Evolutionary conservation across 169 alveolate species (phyloP), one percentile per base, ranked within the genome.

Genomic region (Eimeria necatrix): DNA sequence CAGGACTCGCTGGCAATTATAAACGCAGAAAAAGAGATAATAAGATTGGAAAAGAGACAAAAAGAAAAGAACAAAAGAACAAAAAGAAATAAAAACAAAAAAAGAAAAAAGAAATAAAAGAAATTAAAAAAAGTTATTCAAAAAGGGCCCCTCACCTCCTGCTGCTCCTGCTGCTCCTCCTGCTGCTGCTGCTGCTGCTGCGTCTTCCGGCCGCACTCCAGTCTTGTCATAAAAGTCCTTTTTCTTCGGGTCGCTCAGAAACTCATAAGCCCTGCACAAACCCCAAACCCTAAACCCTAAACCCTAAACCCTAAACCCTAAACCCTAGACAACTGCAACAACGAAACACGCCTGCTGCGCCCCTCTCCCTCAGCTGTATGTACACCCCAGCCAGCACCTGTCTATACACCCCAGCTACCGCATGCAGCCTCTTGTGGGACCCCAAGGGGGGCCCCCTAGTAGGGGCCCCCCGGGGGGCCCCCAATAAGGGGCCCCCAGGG

Each of bases 181-280:
- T 18, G n/a, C 9, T 51, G 88, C 70, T 41, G 68, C 88, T 78
- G 88, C 68, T 78, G 70, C 88, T 14, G 68, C 61, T 49, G 10
- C 32, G 56, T 7, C 70, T 74, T 74, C 53, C 68, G 12, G 8
- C 4, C 48, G 68, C 68, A 46, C 70, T 9, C 56, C 22, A 14
- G 61, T 97, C 95, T 97, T 96, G 94, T 98, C 99, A 96, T 98
- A 98, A 20, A 98, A 96, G 91, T 97, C 96, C 85, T 98, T 97
- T 91, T 98, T 98, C 94, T 96, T 96, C 61, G 99, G 99, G 95
- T 98, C 99, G 48, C 98, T 97, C 88, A 98, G 93, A 32, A 98
- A 97, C 95, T 98, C 99, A 94, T 98, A 98, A 18, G 99, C 99
- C 89, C 99, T 98, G 96, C 80, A 68, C 46, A 96, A 64, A 59